Evolutionary conservation across 1,284 basidiomycete species (phyloP), one percentile per base, ranked within the genome.

Genomic region (Pterulicium gracile): DNA sequence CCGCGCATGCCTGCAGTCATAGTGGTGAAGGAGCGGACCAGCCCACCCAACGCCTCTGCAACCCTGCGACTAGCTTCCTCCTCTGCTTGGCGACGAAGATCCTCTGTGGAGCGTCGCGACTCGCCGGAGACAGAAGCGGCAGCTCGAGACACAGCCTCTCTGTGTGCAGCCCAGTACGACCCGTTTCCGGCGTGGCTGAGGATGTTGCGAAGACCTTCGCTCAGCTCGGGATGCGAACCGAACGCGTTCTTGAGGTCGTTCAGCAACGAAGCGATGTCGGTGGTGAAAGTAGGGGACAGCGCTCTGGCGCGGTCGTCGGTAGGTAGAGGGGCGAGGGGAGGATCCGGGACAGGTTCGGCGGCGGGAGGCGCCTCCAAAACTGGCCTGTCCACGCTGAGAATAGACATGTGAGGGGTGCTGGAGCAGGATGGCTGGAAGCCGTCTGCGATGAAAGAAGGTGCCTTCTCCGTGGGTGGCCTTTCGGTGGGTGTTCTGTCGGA

Each of bases 151-250:
- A 82, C 60, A 3, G 72, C 64, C 13, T 75, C 72, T 41, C 77
- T 73, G 53, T 84, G 80, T 20, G 68, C 58, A 36, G 65, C 59
- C 82, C 81, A 87, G 55, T 88, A 88, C 13, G 68, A 63, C 17
- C 83, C 84, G 45, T 67, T 73, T 2, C 71, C 66, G 4, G 79
- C 66, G 53, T 86, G 83, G 45, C 65, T 64, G 27, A 79, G 56
- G 39, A 88, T 73, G 54, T 73, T 79, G 45, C 73, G 77, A 46
- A 88, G 56, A 32, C 71, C 72, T 50, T 82, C 79, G 1, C 79
- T 73, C 10, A 88, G 60, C 52, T 88, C 83, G 2, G 85, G 85
- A 54, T 87, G 81, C 4, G 72, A 60, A 0, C 72, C 62, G 42
- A 87, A 61, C 19, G 77, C 67, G 17, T 57, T 63, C 24, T 70